Conservation (phyloP, 768 basidiomycete species). For the Agrocybe pediades region DNA sequence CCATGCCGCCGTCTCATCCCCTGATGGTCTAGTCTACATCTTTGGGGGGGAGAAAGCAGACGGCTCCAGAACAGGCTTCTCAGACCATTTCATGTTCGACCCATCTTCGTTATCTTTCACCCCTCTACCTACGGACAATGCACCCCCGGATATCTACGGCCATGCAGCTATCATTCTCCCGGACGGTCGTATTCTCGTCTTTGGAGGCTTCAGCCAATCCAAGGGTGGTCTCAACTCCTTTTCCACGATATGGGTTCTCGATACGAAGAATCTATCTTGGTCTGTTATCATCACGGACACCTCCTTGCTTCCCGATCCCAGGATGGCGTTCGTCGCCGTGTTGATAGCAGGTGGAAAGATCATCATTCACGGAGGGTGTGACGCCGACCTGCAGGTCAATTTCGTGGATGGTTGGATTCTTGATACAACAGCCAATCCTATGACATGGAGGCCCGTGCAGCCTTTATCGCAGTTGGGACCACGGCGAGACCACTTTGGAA, state of each 20-base stretch:
- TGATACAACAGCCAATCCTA: slow-evolving; percentile 54
- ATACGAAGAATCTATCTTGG: slow-evolving; percentile 63
- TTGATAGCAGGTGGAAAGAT: slow-evolving; percentile 53
- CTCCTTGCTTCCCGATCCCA: slow-evolving; percentile 51
- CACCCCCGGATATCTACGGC: slow-evolving; percentile 71
- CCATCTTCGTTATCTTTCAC: slow-evolving; percentile 53
- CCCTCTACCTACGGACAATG: slow-evolving; percentile 51
- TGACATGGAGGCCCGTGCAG: slow-evolving; percentile 58
- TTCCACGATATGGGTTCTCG: slow-evolving; percentile 60
- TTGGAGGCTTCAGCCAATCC: slow-evolving; percentile 70
- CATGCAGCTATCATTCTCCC: slow-evolving; percentile 71
- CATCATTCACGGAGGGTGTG: slow-evolving; percentile 79
- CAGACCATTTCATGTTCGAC: slow-evolving; percentile 67
- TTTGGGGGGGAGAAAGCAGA: slow-evolving; percentile 85
- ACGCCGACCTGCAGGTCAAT: slow-evolving; percentile 53
- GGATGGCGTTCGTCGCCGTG: slow-evolving; percentile 63
- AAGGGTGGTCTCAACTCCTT: slow-evolving; percentile 52
- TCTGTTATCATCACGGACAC: slow-evolving; percentile 36
- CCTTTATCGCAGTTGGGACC: slow-evolving; percentile 59
- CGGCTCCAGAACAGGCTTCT: slow-evolving; percentile 64
- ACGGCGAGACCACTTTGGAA: slow-evolving; percentile 76
- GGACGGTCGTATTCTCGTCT: slow-evolving; percentile 68
- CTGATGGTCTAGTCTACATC: slow-evolving; percentile 60
- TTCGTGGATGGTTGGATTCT: slow-evolving; percentile 73
- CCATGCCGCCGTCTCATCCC: slow-evolving; percentile 58